Conservation (phyloP, 2,329 filamentous ascomycete species). For the Xylariaceae sp. region DNA sequence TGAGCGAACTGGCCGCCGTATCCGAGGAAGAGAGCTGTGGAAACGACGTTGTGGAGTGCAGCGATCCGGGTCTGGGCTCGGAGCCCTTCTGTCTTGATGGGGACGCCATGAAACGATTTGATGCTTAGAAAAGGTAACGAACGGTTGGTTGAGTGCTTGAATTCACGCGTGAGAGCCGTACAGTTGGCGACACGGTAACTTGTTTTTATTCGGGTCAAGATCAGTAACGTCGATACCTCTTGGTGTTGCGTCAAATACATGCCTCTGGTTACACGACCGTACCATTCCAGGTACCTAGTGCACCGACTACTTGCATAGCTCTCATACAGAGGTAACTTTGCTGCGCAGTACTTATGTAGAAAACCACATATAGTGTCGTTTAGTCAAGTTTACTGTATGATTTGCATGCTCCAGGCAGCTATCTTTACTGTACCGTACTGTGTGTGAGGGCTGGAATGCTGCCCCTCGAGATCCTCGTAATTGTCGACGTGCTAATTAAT, state of each 20-base stretch:
- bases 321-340: neutral
- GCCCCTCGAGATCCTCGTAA: too few species aligned
- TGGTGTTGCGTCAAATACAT: neutral
- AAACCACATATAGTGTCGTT: neutral
- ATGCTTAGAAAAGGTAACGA: conserved; percentile 10
- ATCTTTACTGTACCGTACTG: too few species aligned
- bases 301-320: neutral
- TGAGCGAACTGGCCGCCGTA: conserved; percentile 29
- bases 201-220: neutral
- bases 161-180: neutral
- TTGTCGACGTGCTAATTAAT: too few species aligned
- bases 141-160: conserved; percentile 10
- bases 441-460: too few species aligned
- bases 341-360: neutral
- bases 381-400: neutral
- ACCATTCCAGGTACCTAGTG: neutral
- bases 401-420: neutral
- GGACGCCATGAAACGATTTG: conserved; percentile 23
- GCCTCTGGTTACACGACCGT: neutral
- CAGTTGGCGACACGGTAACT: neutral
- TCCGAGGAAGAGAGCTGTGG: conserved; percentile 25
- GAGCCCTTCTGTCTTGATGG: conserved; percentile 23
- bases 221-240: neutral
- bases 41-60: conserved; percentile 29
- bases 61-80: conserved; percentile 26